Percentiles rank a stretch among this genome's conserved stretches.
These are phyloP conservation scores for Pseudodiploospora longispora DNA, from an alignment of 2,329 filamentous ascomycete species.

Conservation along the genomic window DNA sequence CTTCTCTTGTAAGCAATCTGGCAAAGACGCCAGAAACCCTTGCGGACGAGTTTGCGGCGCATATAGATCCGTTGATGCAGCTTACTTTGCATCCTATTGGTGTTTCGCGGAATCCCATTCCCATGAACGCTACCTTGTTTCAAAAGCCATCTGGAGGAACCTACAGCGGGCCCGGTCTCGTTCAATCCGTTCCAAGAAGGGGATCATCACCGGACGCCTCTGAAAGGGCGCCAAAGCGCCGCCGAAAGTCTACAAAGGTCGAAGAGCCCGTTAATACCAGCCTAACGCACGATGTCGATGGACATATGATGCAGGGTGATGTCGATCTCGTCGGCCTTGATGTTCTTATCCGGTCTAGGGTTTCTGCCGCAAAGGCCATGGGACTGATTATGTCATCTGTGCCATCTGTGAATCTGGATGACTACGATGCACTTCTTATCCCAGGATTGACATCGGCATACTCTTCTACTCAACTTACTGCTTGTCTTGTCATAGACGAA, in stretches of 20 bases:
- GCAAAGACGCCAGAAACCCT: slow-evolving; percentile 57
- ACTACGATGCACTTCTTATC: slow-evolving; percentile 57
- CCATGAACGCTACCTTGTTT: slow-evolving; percentile 85
- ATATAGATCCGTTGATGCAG: slow-evolving; percentile 74
- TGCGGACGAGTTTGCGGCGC: slow-evolving; percentile 62
- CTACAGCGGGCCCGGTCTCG: slow-evolving; percentile 50
- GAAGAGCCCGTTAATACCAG: slow-evolving; percentile 56
- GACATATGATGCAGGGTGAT: slow-evolving; percentile 95
- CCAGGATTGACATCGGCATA: slow-evolving; percentile 63
- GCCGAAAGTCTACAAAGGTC: slow-evolving; percentile 76
- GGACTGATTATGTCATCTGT: slow-evolving; percentile 75
- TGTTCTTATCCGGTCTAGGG: slow-evolving; percentile 77
- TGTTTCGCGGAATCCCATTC: slow-evolving; percentile 79
- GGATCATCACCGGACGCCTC: slow-evolving; percentile 44
- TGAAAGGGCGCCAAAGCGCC: slow-evolving; percentile 63
- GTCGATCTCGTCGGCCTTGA: slow-evolving; percentile 90
- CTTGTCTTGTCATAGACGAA: slow-evolving; percentile 80
- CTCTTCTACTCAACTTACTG: slow-evolving; percentile 78
- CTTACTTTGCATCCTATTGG: slow-evolving; percentile 87
- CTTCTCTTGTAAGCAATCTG: slow-evolving; percentile 63
- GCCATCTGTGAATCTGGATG: slow-evolving; percentile 53
- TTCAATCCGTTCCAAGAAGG: slow-evolving; percentile 35
- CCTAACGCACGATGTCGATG: slow-evolving; percentile 92
- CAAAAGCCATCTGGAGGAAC: slow-evolving; percentile 87
- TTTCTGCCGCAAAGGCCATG: slow-evolving; percentile 79